These are phyloP conservation scores for Penicillium psychrosexuale DNA, from an alignment of 2,329 filamentous ascomycete genomes.

Conservation along the genomic window DNA sequence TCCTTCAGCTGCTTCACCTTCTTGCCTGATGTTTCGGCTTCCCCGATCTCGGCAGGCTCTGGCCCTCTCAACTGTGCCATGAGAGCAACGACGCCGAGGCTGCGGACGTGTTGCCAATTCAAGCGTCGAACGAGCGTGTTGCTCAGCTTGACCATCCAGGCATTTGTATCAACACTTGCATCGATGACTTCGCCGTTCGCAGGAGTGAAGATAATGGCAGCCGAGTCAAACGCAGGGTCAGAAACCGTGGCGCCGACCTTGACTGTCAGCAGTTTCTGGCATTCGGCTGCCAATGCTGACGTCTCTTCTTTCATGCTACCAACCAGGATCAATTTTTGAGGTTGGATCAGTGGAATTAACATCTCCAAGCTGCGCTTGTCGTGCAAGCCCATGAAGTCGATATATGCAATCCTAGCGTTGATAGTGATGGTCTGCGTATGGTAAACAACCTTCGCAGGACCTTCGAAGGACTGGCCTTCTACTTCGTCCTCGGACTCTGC, in stretches of 20 bases:
- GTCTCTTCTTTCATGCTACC: constrained; percentile 79
- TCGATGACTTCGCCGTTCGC: constrained; percentile 70
- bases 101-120: constrained; percentile 91
- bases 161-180: constrained; percentile 95
- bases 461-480: constrained; percentile 51
- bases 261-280: constrained; percentile 61
- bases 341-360: constrained; percentile 89
- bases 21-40: constrained; percentile 45
- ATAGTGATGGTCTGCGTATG: constrained; percentile 62
- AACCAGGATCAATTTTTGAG: constrained; percentile 90
- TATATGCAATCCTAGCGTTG: constrained; percentile 74
- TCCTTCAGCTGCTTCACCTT: constrained; percentile 52
- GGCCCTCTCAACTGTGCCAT: constrained; percentile 67
- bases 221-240: constrained; percentile 46
- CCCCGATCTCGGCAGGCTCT: constrained; percentile 32
- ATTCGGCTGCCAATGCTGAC: constrained; percentile 71
- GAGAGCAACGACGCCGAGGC: constrained; percentile 86
- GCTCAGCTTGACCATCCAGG: constrained; percentile 90
- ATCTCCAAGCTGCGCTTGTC: constrained; percentile 92
- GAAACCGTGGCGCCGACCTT: constrained; percentile 36
- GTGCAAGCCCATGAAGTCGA: constrained; percentile 90
- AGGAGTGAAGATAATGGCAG: constrained; percentile 75
- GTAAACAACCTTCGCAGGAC: constrained; percentile 73
- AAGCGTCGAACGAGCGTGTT: constrained; percentile 79
- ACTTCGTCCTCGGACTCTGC: constrained; percentile 54